phyloP scores from a whole-genome alignment of 805 yeast genomes.

The Candida koratica region DNA sequence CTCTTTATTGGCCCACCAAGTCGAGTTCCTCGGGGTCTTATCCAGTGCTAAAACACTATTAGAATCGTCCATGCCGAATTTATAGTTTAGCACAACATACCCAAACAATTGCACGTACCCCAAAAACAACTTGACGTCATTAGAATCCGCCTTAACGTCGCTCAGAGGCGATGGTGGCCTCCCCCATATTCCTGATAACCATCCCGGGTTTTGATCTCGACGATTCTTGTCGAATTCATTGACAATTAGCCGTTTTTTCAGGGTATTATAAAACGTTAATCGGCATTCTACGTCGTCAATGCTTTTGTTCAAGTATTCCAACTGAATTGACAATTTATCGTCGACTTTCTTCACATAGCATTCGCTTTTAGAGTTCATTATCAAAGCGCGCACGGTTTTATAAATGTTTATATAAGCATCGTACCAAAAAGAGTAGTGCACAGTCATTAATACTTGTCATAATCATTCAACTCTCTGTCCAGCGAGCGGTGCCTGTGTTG shows the following conservation, averaged over 20 bases:
- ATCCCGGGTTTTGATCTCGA: slow-evolving; percentile 4
- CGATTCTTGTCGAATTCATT: slow-evolving; percentile 2
- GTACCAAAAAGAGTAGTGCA: not conserved
- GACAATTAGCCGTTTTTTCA: slow-evolving; percentile 10
- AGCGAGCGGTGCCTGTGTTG: not conserved
- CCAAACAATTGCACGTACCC: slow-evolving; percentile 41
- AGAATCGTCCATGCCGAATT: slow-evolving; percentile 19
- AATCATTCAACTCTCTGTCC: slow-evolving; percentile 13
- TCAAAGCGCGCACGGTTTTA: slow-evolving; percentile 1
- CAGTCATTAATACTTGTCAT: slow-evolving; percentile 3
- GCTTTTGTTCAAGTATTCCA: slow-evolving; percentile 14
- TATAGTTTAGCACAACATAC: slow-evolving; percentile 35
- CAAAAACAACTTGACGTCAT: slow-evolving; percentile 24
- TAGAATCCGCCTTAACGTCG: not conserved
- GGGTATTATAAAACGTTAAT: slow-evolving; percentile 22
- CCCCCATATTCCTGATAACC: slow-evolving; percentile 11
- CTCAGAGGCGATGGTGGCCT: not conserved
- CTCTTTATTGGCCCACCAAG: slow-evolving; percentile 38
- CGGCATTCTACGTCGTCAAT: slow-evolving; percentile 18
- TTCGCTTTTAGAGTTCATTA: slow-evolving; percentile 3
- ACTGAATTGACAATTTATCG: slow-evolving; percentile 19
- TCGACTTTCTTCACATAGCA: slow-evolving; percentile 20
- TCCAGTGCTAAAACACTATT: slow-evolving; percentile 13
- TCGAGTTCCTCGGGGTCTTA: slow-evolving; percentile 14
- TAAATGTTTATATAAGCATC: too few relatives aligned